Evolutionary conservation across 805 yeast species (phyloP).

Genomic region (Metschnikowia baotianmanensis): DNA sequence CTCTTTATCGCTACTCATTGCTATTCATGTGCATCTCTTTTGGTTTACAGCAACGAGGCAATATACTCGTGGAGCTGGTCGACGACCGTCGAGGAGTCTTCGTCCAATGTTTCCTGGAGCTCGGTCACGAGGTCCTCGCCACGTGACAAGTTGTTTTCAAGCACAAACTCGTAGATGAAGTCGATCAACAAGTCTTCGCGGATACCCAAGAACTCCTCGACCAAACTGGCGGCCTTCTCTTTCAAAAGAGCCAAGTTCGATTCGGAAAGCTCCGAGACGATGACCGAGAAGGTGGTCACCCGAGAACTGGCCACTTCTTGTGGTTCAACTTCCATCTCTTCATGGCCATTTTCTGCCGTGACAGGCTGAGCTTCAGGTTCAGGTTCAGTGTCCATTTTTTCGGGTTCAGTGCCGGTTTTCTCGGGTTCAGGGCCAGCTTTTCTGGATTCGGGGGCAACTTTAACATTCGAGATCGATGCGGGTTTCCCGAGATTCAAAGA

Average conservation of each 20-base stretch:
- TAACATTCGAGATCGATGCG: no score
- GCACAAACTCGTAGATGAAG: conserved; percentile 40
- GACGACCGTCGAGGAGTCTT: conserved; percentile 43
- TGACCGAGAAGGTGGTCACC: neutral
- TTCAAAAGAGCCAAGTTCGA: conserved; percentile 24
- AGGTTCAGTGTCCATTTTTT: no score
- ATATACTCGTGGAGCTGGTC: conserved; percentile 29
- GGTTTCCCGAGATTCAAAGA: no score
- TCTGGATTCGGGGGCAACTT: no score
- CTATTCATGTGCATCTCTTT: neutral
- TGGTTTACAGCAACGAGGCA: neutral
- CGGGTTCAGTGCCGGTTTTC: neutral
- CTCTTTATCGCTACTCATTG: no score
- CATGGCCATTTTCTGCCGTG: no score
- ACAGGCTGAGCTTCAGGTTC: no score
- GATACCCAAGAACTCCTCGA: conserved; percentile 54
- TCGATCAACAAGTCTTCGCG: conserved; percentile 49
- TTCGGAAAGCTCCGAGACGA: conserved; percentile 3
- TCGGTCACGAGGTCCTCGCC: conserved; percentile 41
- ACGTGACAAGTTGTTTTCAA: conserved; percentile 27
- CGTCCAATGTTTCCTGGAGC: conserved; percentile 50
- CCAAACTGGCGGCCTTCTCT: conserved; percentile 37
- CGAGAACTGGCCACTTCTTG: neutral
- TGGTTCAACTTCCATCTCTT: neutral
- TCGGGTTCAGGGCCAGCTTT: no score